Conservation (phyloP, 495 filamentous ascomycete genomes). For the Trichoderma orchidacearum region DNA sequence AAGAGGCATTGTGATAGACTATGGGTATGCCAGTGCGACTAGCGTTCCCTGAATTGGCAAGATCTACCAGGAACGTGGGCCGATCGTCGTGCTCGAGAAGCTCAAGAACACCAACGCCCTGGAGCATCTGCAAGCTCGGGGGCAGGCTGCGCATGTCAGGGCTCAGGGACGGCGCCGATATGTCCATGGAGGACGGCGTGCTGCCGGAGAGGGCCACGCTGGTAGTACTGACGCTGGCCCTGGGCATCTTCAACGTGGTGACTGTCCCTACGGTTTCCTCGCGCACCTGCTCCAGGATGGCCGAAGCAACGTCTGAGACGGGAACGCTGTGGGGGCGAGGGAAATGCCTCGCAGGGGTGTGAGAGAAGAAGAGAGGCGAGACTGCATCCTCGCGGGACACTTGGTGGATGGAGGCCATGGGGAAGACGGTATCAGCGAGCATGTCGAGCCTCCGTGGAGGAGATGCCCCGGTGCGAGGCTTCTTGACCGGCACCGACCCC, state of each 20-base stretch:
- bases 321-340: constrained; percentile 27
- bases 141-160: constrained; percentile 29
- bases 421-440: constrained; percentile 2
- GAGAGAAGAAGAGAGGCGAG: constrained; percentile 47
- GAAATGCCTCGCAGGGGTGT: constrained; percentile 11
- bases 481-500: constrained; percentile 1
- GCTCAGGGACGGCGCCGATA: constrained; percentile 1
- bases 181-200: constrained; percentile 19
- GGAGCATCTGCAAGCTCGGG: constrained; percentile 32
- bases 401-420: neutral
- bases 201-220: constrained; percentile 35
- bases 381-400: constrained; percentile 5
- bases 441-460: neutral
- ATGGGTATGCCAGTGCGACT: constrained; percentile 36
- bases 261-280: constrained; percentile 34
- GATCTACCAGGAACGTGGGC: constrained; percentile 55
- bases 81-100: constrained; percentile 53
- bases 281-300: constrained; percentile 42
- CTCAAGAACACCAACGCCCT: constrained; percentile 46
- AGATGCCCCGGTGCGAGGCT: constrained; percentile 1
- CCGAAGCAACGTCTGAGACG: constrained; percentile 39
- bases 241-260: constrained; percentile 50
- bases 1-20: constrained; percentile 44
- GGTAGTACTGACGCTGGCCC: constrained; percentile 37
- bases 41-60: constrained; percentile 37